Evolutionary conservation across 2,329 filamentous ascomycete genomes (phyloP), one percentile per base, ranked within the genome.

Genomic region (Colletotrichum ledebouriae): DNA sequence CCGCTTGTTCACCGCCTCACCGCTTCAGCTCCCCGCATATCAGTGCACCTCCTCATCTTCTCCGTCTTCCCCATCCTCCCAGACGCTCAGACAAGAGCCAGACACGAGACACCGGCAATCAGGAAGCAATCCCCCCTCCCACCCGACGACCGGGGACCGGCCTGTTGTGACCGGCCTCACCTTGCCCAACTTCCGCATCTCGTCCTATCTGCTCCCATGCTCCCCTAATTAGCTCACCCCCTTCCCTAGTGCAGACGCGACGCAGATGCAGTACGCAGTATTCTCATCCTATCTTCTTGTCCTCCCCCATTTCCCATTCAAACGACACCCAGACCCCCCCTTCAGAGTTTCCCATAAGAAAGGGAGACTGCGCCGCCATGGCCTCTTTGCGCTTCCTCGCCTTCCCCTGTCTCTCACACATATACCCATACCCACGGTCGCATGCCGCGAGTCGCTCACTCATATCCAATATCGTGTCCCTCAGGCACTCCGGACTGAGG

Each of bases 1-100:
- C 55, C 58, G 69, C 69, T 69, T 65, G 57, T 22, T 65, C 69
- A 70, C 69, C 69, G 69, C 69, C 66, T 70, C 69, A 59, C 57
- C 63, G 67, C 67, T 61, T 29, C 29, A 29, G 7, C 29, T 29
- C 63, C 67, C 67, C 67, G 63, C 67, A 69, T 62, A 69, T 69
- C 57, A 68, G 65, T 65, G 65, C 65, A 42, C 65, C 65, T 68
- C 61, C 50, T 47, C 65, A 59, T 68, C 47, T 55, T 53, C 47
- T 42, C 58, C 65, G 50, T 66, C 67, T 61, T 66, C 69, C 56
- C 59, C 56, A 61, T 68, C 64, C 29, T 47, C 52, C 64, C 39
- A 67, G 47, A 68, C 53, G 65, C 55, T 49, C 55, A 65, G 65
- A 68, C 55, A 55, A 55, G 50, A 55, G 46, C 60, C 47, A 59